Conservation (phyloP, 2,329 filamentous ascomycete genomes). For the Trichothecium sympodiale region DNA sequence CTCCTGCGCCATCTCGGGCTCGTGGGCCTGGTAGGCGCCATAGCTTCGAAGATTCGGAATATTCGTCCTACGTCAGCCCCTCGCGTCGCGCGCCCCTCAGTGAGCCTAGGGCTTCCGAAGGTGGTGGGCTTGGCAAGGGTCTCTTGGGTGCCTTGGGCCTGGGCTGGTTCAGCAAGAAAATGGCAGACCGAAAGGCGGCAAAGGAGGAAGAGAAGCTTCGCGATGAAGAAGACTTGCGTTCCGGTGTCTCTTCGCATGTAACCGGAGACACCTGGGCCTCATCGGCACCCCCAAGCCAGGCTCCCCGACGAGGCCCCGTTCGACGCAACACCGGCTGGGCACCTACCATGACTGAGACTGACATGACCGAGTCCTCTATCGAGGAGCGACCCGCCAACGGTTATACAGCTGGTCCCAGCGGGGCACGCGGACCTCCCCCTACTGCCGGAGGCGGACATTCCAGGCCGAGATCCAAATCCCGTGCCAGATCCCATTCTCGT, state of each 20-base stretch:
- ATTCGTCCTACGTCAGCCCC: conserved; percentile 50
- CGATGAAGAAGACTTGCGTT: conserved; percentile 43
- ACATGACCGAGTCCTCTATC: conserved; percentile 24
- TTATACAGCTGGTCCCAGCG: conserved; percentile 6
- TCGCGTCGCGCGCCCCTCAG: conserved; percentile 41
- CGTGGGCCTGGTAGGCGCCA: conserved; percentile 26
- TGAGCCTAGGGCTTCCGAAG: conserved; percentile 22
- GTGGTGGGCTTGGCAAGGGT: conserved; percentile 43
- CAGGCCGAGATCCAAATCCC: not conserved
- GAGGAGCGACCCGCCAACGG: conserved; percentile 14
- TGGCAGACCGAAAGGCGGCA: conserved; percentile 42
- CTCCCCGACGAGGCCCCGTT: conserved; percentile 17
- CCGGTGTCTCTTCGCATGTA: conserved; percentile 52
- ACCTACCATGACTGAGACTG: conserved; percentile 13
- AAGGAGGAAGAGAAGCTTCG: conserved; percentile 34
- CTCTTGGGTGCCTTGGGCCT: conserved; percentile 51
- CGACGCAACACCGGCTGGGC: conserved; percentile 19
- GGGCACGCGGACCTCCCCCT: not conserved
- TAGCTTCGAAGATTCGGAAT: conserved; percentile 43
- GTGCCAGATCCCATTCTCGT: conserved; percentile 9
- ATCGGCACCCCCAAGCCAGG: conserved; percentile 25
- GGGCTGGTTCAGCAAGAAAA: conserved; percentile 57
- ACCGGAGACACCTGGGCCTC: conserved; percentile 56
- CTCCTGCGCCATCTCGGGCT: conserved; percentile 32
- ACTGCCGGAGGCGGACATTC: not conserved